Evolutionary conservation across 2,329 filamentous ascomycete genomes (phyloP), one percentile per base, ranked within the genome.

Genomic region (Aspergillus ochraceus): DNA sequence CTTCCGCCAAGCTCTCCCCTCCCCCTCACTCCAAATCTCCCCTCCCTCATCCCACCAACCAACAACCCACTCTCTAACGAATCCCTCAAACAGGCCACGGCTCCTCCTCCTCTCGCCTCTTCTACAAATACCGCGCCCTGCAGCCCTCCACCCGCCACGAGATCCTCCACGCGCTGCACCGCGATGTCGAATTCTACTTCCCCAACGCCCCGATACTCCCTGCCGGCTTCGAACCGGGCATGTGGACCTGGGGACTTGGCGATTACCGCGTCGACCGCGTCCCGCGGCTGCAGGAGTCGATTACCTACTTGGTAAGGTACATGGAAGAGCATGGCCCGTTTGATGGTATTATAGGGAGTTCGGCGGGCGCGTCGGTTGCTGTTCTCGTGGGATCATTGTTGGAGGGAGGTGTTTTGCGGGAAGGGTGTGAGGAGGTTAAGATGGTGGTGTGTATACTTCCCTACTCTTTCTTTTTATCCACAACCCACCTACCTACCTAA

Each of bases 241-340:
- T 19, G 10, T 55, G 26, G 22, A 36, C 29, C 26, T 55, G 53
- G 53, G 52, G 42, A 0, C 53, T 55, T 9, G 53, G 42, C 17
- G 53, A 55, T 49, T 55, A 55, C 26, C 53, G 53, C 22, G 26
- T 24, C 20, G 39, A 46, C 24, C 12, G 19, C 2, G 53, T 55
- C 17, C 42, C 53, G 6, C 14, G 42, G 17, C 4, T 55, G 2
- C 22, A 47, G 19, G 17, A 32, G 39, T 55, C 53, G 9, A 12
- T 55, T 2, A 26, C 14, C 9, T 49, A 24, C n/a, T 17, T 55
- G 22, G 19, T 55, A 2, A 4, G 17, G 36, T 55, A 47, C 20
- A 24, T 47, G 22, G 53, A 55, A 47, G 24, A 55, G 42, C 12
- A 55, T 19, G 53, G 53, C 19, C 57, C 57, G 30, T 54, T 59